Percentiles rank a stretch among this genome's conserved stretches.
Conservation (phyloP, 2,329 filamentous ascomycete species). For the Didymella keratinophila region DNA sequence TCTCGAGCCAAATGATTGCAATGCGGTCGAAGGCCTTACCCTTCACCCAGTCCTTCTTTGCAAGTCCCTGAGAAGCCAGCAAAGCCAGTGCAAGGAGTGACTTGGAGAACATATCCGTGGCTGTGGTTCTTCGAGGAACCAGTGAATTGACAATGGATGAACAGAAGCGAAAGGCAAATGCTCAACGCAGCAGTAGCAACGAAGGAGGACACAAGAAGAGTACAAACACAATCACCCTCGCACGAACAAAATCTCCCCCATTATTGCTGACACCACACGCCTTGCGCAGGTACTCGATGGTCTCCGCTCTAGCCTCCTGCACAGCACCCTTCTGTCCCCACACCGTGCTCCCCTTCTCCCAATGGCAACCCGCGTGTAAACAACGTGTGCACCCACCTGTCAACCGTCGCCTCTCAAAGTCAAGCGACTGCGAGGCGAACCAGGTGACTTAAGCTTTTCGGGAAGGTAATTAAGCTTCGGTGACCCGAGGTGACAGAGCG, state of each 20-base stretch:
- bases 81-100: slow-evolving; percentile 25
- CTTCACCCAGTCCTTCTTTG: slow-evolving; percentile 62
- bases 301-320: slow-evolving; percentile 1
- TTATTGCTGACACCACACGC: neutral
- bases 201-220: neutral
- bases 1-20: slow-evolving; percentile 79
- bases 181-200: neutral
- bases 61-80: slow-evolving; percentile 44
- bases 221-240: neutral
- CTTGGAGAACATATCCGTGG: slow-evolving; percentile 14
- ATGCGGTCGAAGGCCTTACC: slow-evolving; percentile 78
- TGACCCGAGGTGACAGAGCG: slow-evolving; percentile 8
- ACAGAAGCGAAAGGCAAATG: slow-evolving; percentile 6
- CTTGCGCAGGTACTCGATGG: neutral
- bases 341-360: slow-evolving; percentile 1
- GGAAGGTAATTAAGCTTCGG: slow-evolving; percentile 32
- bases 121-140: neutral
- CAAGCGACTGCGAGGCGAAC: neutral
- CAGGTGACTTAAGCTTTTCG: slow-evolving; percentile 28
- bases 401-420: neutral
- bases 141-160: neutral
- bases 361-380: neutral
- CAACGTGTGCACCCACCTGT: slow-evolving; percentile 5
- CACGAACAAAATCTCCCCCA: neutral
- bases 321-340: neutral